These are phyloP conservation scores for Rhizopogon parksii DNA, from an alignment of 1,284 basidiomycete genomes.

Conservation along the genomic window DNA sequence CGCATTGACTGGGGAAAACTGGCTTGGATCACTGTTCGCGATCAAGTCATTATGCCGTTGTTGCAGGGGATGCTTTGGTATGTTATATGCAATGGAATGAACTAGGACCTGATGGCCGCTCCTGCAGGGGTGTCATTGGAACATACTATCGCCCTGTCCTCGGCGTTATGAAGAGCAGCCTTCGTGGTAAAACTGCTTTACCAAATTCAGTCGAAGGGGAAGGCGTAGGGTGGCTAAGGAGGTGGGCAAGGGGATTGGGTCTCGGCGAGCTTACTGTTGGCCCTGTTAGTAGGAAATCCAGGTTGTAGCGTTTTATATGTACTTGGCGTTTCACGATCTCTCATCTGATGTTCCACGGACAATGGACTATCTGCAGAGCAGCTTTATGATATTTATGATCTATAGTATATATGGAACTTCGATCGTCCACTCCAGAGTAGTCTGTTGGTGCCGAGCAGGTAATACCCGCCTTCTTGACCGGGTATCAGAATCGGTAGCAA, in stretches of 20 bases:
- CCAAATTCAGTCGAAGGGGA: conserved; percentile 32
- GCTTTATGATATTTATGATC: too few relatives aligned
- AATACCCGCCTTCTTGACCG: too few relatives aligned
- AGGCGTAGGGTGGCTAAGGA: conserved; percentile 39
- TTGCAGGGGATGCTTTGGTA: conserved; percentile 69
- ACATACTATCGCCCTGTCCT: conserved; percentile 30
- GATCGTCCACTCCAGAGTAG: too few relatives aligned
- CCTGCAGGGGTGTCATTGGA: conserved; percentile 28
- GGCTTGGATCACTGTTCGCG: conserved; percentile 56
- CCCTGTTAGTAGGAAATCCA: conserved; percentile 19
- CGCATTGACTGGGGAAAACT: conserved; percentile 54
- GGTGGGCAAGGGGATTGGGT: conserved; percentile 33
- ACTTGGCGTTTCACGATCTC: not conserved
- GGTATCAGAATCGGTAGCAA: too few relatives aligned
- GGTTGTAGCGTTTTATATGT: not conserved
- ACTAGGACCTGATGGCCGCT: conserved; percentile 4
- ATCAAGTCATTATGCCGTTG: conserved; percentile 63
- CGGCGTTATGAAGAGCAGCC: conserved; percentile 18
- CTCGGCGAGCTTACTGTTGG: conserved; percentile 25
- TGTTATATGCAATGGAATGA: conserved; percentile 9
- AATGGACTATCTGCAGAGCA: not conserved
- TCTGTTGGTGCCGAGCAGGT: too few relatives aligned
- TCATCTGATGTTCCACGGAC: not conserved
- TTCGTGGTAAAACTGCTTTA: conserved; percentile 13
- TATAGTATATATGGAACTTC: too few relatives aligned